Conservation (phyloP, 495 filamentous ascomycete genomes). For the Talaromyces ruber region DNA sequence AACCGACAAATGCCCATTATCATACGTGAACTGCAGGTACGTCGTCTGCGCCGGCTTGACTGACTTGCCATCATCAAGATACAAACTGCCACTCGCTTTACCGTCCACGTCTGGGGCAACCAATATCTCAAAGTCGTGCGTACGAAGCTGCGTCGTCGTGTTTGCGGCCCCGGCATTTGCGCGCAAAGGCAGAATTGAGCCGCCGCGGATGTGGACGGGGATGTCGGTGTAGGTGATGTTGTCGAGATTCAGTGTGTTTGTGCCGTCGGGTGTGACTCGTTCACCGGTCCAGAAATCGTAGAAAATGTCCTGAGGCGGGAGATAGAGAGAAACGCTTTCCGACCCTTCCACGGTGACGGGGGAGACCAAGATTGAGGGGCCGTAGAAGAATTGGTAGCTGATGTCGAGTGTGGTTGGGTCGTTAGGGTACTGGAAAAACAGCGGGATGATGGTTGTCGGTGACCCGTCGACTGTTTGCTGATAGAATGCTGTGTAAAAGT, state of each 20-base stretch:
- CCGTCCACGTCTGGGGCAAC: slow-evolving; percentile 9
- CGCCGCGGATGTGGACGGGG: slow-evolving; percentile 57
- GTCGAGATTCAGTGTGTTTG: slow-evolving; percentile 51
- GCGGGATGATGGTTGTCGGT: slow-evolving; percentile 65
- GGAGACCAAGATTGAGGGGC: slow-evolving; percentile 50
- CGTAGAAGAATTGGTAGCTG: slow-evolving; percentile 55
- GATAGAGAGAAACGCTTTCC: slow-evolving; percentile 56
- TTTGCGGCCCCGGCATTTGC: background rate
- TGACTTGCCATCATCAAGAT: slow-evolving; percentile 10
- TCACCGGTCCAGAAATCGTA: slow-evolving; percentile 69
- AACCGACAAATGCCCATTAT: slow-evolving; percentile 1
- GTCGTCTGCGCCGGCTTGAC: background rate
- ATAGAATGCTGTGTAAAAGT: slow-evolving; percentile 65
- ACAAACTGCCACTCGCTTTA: slow-evolving; percentile 8
- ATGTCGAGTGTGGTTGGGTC: slow-evolving; percentile 1
- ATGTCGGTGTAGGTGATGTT: slow-evolving; percentile 61
- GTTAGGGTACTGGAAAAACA: slow-evolving; percentile 58
- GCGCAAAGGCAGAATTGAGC: slow-evolving; percentile 51
- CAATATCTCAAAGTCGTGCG: slow-evolving; percentile 5
- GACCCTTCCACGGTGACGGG: slow-evolving; percentile 44
- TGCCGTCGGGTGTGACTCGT: slow-evolving; percentile 29
- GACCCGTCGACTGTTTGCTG: slow-evolving; percentile 48
- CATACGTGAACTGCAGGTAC: background rate
- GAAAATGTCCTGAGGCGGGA: slow-evolving; percentile 43
- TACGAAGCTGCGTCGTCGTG: background rate